Base-by-base conservation (phyloP, 192 early-diverging fungal genomes). In the Phlyctochytrium arcticum region DNA sequence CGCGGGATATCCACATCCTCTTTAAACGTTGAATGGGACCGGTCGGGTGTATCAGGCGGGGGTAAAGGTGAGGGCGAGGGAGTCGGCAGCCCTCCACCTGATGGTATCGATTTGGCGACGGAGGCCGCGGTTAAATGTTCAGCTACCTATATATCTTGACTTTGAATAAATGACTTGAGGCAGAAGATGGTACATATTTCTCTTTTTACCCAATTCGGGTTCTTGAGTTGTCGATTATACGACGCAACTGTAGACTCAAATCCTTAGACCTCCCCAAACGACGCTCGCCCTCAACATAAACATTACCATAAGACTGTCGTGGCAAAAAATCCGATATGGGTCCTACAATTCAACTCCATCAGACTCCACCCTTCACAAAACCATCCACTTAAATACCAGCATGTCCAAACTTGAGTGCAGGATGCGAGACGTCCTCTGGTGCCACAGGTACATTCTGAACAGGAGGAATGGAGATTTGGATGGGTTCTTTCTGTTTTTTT, bases 161-260 rank as follows among this genome's bases (percentile, higher is more conserved):
- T 15, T 10, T 10, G 34, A 51, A 17, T 17, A 36, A n/a, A 51
- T 51, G 19, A 31, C 6, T 48, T 3, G 48, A 10, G 46, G n/a
- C 2, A n/a, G 24, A 24, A 29, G 34, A 9, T 79, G 4, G 61
- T 61, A 12, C 86, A 90, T 54, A 92, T 58, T 63, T 89, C 86
- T 69, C 89, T 87, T 47, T 83, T 84, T 26, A 80, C 87, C 90
- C 88, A 92, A 75, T 84, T 83, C 7, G 90, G 88, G 66, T 89
- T 89, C 36, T 86, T 80, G 48, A 85, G 73, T 24, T 78, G 77
- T 31, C 90, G 84, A 78, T 92, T 94, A 72, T 82, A 94, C 1
- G 87, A 89, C 4, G 78, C 76, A 3, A 86, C 66, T 68, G 42
- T 4, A 57, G 6, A 24, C 9, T 24, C 3, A 26, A 27, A 23